Base-by-base conservation (phyloP, 2,329 filamentous ascomycete species). In the Trichoderma sp. region DNA sequence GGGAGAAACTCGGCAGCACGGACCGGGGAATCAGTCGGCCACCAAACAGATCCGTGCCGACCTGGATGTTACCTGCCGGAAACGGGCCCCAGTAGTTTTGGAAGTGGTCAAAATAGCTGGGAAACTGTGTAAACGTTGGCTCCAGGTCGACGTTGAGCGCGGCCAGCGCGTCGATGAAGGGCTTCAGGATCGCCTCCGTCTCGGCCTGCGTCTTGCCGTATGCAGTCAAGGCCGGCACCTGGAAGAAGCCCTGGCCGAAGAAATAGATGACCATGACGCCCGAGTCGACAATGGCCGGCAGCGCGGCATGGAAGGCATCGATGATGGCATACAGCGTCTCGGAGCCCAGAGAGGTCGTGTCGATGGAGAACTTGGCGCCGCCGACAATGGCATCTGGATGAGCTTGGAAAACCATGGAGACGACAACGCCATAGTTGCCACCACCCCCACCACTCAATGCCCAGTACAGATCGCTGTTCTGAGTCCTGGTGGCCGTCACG, bases 381-480 rank as follows among this genome's bases (percentile, higher is more conserved):
- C 71, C 71, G 34, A 75, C 71, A 28, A 73, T 72, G 41, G 65
- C 63, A 41, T 67, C 63, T 2, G 73, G 73, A 57, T 77, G 76
- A 3, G 74, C 74, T 9, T 73, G 74, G 43, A 79, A 73, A 1
- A 74, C 74, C 59, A 77, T 70, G 2, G 77, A 79, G 26, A 76
- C 71, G 7, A 81, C 79, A 4, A 82, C 76, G 1, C 79, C 81
- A 64, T 78, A 82, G 44, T 66, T 62, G 56, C 76, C 79, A 5
- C 80, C 82, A 1, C 86, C 85, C 2, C 85, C 85, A 5, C 85
- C 85, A 50, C 78, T 77, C 3, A 88, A 74, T 5, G 86, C 86
- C 85, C 85, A 89, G 75, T 84, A 88, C 7, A 89, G 77, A 63
- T 88, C 85, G n/a, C 79, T 65, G 1, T 74, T 63, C 47, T 67